Evolutionary conservation across 176 grass and related monocot genomes (phyloP), one percentile per base, ranked within the genome.

Genomic region (Elymus sibiricus): DNA sequence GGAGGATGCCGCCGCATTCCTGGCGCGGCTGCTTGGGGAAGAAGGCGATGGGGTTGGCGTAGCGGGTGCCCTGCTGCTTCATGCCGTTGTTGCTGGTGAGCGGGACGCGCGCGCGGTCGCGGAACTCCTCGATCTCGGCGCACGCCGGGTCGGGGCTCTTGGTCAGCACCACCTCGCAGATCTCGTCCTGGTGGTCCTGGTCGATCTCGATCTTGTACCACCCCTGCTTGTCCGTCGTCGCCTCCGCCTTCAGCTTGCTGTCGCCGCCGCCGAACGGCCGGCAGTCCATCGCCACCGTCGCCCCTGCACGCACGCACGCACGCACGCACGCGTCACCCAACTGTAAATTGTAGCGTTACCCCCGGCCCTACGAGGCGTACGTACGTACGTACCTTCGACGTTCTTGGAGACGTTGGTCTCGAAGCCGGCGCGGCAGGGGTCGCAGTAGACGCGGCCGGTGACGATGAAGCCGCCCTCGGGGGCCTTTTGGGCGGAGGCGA

Each of bases 341-440:
- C 16, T 16, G 49, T 53, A 53, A 7, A 53, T 19, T 53, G 16
- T 19, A 53, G 19, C 47, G 47, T 51, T 51, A 51, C 47, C 47
- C 46, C 46, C 6, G 7, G 14, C 5, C 4, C 5, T 6, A 40
- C 5, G 15, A 17, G 47, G 28, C 21, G 49, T 22, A 5, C 2
- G 22, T n/a, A n/a, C n/a, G n/a, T 4, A 47, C 69, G 71, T 78
- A 94, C 93, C 93, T 16, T 55, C 15, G 6, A 93, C 9, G 44
- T 25, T 70, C 27, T 32, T 19, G 1, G 94, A 94, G 7, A 86
- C 49, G 55, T 86, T 92, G 56, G 94, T 94, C 79, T 88, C 88
- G 69, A 97, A 97, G 22, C 94, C 94, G 11, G 92, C 89, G 71
- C 92, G 92, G 92, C 92, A 97, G 8, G 94, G 88, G 89, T 97